A percentile compares a stretch with the other conserved stretches of the same genome.
phyloP scores from a whole-genome alignment of 345 rosid species.

The Streptanthus diversifolius region DNA sequence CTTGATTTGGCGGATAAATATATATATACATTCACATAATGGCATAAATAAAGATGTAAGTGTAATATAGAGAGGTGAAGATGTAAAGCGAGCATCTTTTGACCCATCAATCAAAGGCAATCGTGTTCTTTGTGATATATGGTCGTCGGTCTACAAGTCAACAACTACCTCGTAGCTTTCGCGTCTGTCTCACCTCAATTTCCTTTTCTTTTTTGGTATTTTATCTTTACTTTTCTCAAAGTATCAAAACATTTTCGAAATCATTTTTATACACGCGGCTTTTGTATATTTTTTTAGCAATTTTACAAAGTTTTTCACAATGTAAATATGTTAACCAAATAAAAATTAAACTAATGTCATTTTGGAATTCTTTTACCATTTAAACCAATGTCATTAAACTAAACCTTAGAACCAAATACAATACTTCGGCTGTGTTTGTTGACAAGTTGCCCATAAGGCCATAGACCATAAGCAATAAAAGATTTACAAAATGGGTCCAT shows the following conservation, averaged over 20 bases:
- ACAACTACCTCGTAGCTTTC: conserved; percentile 22
- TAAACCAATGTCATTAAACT: neutral
- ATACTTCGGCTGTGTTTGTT: neutral
- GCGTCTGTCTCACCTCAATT: conserved; percentile 19
- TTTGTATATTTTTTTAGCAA: neutral
- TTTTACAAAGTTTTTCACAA: neutral
- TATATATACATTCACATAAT: neutral
- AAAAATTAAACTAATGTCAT: neutral
- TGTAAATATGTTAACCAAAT: neutral
- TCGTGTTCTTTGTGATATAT: conserved; percentile 11
- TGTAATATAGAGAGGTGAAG: neutral
- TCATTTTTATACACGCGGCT: neutral
- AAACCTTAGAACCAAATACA: neutral
- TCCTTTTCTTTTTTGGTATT: neutral
- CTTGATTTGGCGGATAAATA: neutral
- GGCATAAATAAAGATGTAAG: neutral
- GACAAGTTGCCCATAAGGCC: neutral
- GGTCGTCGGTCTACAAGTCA: conserved; percentile 34
- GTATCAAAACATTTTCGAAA: neutral
- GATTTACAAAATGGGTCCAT: neutral
- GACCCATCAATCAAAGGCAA: neutral
- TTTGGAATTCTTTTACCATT: neutral
- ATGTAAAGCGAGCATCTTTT: conserved; percentile 15
- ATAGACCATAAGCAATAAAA: neutral
- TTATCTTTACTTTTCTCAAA: neutral